A percentile compares a stretch with the other conserved stretches of the same genome.
phyloP scores from a whole-genome alignment of 2,329 filamentous ascomycete species.

The Colletotrichum melonis region DNA sequence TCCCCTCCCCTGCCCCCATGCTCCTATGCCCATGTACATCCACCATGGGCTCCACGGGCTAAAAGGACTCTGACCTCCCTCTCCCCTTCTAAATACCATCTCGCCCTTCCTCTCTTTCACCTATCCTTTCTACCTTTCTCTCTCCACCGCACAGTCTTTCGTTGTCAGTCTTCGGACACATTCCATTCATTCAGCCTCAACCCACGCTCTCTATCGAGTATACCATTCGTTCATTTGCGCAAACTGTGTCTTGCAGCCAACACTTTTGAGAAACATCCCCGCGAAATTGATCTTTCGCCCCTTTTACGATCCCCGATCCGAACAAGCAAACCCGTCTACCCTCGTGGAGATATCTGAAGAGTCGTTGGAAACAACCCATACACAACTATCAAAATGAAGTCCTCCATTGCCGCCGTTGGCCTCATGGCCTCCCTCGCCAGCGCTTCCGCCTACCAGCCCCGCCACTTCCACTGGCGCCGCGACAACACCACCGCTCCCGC shows the following conservation, averaged over 20 bases:
- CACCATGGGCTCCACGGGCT: constrained; percentile 23
- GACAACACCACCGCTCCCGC: constrained; percentile 36
- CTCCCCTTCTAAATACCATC: constrained; percentile 30
- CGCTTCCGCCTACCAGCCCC: constrained; percentile 54
- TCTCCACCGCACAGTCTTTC: constrained; percentile 35
- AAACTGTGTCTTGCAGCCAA: constrained; percentile 38
- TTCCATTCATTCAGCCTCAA: constrained; percentile 37
- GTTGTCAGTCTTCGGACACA: constrained; percentile 36
- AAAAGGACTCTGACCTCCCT: constrained; percentile 33
- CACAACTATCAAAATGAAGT: constrained; percentile 58
- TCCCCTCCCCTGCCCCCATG: not conserved
- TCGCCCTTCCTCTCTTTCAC: constrained; percentile 6
- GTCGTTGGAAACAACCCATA: constrained; percentile 6
- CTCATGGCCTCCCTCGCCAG: constrained; percentile 55
- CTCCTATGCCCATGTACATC: constrained; percentile 11
- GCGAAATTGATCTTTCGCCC: constrained; percentile 38
- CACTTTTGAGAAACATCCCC: constrained; percentile 11
- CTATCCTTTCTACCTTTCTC: constrained; percentile 10
- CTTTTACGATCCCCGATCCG: constrained; percentile 28
- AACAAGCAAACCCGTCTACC: constrained; percentile 1
- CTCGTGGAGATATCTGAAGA: constrained; percentile 10
- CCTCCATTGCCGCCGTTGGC: constrained; percentile 54
- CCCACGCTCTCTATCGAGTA: constrained; percentile 28
- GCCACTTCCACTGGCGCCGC: constrained; percentile 44
- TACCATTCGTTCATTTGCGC: constrained; percentile 32